Conservation (phyloP, 495 filamentous ascomycete genomes). For the Aspergillus taichungensis region DNA sequence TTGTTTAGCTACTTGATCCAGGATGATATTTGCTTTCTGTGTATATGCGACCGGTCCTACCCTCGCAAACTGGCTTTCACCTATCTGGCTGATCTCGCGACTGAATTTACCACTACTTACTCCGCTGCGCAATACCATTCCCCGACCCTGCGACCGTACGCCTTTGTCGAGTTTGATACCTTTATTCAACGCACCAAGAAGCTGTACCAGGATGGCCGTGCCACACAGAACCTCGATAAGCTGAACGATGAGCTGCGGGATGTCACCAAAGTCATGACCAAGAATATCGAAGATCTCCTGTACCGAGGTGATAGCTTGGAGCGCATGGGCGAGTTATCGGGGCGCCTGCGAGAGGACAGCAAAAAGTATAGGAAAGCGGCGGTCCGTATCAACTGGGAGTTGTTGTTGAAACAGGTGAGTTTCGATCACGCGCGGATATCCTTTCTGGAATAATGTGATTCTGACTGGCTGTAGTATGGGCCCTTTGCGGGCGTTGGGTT, state of each 20-base stretch:
- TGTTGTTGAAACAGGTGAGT: slow-evolving; percentile 80
- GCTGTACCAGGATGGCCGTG: slow-evolving; percentile 88
- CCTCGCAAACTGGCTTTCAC: slow-evolving; percentile 98
- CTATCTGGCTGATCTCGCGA: slow-evolving; percentile 85
- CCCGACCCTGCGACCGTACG: slow-evolving; percentile 76
- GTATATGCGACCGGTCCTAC: slow-evolving; percentile 87
- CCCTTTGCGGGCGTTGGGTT: slow-evolving; percentile 72
- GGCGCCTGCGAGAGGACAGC: slow-evolving; percentile 78
- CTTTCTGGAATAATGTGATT: background rate
- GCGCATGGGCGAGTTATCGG: slow-evolving; percentile 92
- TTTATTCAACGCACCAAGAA: slow-evolving; percentile 91
- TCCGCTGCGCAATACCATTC: slow-evolving; percentile 59
- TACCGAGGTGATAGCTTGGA: slow-evolving; percentile 94
- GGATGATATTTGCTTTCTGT: slow-evolving; percentile 76
- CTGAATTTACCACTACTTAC: slow-evolving; percentile 89
- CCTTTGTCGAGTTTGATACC: slow-evolving; percentile 95
- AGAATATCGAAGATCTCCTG: slow-evolving; percentile 97
- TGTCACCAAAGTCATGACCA: slow-evolving; percentile 99
- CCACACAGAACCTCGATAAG: slow-evolving; percentile 76
- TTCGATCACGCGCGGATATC: background rate
- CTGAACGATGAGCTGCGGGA: slow-evolving; percentile 93
- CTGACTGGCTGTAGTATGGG: slow-evolving; percentile 56
- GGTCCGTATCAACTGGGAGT: slow-evolving; percentile 96
- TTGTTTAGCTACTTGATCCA: slow-evolving; percentile 70
- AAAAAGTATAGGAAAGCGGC: slow-evolving; percentile 89